phyloP scores from a whole-genome alignment of 1,284 basidiomycete species.

The Rhodofomes roseus region DNA sequence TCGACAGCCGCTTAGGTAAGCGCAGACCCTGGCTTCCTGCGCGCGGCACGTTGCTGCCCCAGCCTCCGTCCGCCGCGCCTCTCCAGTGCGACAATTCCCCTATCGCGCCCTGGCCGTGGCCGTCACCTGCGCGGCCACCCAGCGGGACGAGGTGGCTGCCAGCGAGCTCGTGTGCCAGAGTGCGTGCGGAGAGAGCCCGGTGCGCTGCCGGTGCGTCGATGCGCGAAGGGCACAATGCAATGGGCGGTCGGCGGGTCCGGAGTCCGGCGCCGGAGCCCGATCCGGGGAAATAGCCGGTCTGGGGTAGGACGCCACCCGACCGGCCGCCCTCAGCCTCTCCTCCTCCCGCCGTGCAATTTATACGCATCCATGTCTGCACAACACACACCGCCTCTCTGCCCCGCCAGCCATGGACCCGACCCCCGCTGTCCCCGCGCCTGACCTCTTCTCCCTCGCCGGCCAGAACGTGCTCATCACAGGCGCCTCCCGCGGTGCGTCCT shows the following conservation, averaged over 20 bases:
- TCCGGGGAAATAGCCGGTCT: conserved; percentile 26
- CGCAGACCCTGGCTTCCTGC: conserved; percentile 13
- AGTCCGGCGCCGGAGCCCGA: conserved; percentile 23
- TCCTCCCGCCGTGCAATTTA: neutral
- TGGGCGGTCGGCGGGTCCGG: conserved; percentile 6
- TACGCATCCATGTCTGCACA: neutral
- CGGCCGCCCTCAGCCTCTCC: neutral
- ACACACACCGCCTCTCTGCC: neutral
- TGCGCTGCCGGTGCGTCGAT: neutral
- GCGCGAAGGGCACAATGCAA: too few species aligned
- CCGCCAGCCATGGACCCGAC: conserved; percentile 37
- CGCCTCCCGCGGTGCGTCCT: conserved; percentile 39
- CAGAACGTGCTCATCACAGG: conserved; percentile 70
- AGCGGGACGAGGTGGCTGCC: too few species aligned
- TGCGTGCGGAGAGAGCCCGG: neutral
- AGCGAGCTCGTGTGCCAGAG: neutral
- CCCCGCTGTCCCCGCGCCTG: conserved; percentile 40
- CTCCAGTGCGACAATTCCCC: neutral
- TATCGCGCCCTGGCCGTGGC: neutral
- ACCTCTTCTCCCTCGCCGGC: conserved; percentile 58
- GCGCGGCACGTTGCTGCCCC: conserved; percentile 4
- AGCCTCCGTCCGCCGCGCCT: neutral
- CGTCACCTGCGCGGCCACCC: neutral
- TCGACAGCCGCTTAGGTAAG: conserved; percentile 16
- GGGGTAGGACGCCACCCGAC: conserved; percentile 1